Evolutionary conservation across 2,329 filamentous ascomycete genomes (phyloP), one percentile per base, ranked within the genome.

Genomic region (Aspergillus fumigatiaffinis): DNA sequence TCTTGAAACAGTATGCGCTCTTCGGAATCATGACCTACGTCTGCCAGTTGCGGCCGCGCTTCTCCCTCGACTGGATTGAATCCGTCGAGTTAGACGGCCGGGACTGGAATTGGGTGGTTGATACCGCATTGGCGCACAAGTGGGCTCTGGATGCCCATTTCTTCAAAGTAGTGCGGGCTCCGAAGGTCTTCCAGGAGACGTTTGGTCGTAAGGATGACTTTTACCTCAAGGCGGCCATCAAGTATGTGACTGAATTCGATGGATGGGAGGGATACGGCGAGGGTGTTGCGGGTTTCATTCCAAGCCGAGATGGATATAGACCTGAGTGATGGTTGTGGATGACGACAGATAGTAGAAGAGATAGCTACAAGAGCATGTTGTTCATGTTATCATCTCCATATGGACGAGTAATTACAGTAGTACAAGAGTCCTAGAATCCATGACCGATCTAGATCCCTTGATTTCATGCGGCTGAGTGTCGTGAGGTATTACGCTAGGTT

Each of bases 141-240:
- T 51, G 51, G 51, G 10, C 20, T 4, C 35, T 6, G 20, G 55
- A 57, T 17, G 20, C 38, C n/a, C 51, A 57, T 21, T 54, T 51
- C 50, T 53, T 57, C 38, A 54, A 57, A 48, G 51, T 57, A 10
- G 23, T 48, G 3, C 47, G 51, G 4, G 55, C 47, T 17, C 53
- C 59, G n/a, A 63, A 53, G 50, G 62, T 52, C 17, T 44, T 63
- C 10, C 63, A 65, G 21, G 60, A 67, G 51, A 70, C 72, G 0
- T 77, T 72, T 72, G 67, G 67, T 4, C 69, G 71, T 52, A 63
- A 69, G 4, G 70, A 76, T 4, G 60, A 68, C 21, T 76, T 73
- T 55, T 79, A 72, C 63, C 61, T 77, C 55, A 78, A 75, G 62
- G 77, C 77, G 3, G 76, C 76, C 5, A 67, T 76, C 21, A 78